These are phyloP conservation scores for Phlebopus sp. DNA, from an alignment of 1,284 basidiomycete species.

Conservation along the genomic window DNA sequence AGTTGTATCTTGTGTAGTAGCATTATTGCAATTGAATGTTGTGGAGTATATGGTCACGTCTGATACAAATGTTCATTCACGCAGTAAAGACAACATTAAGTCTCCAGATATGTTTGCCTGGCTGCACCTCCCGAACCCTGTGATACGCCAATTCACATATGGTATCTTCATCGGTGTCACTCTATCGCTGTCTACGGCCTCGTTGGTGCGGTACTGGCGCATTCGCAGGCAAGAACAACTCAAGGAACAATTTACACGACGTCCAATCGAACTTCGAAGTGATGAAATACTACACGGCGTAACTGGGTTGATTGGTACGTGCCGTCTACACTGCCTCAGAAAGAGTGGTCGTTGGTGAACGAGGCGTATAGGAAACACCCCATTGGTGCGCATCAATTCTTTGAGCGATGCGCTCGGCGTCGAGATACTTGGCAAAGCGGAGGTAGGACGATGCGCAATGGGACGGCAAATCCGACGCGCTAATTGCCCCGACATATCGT, in stretches of 20 bases:
- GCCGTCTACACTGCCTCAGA: too few species aligned
- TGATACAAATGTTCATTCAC: too few species aligned
- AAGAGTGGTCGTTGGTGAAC: not conserved
- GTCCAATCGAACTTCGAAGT: constrained; percentile 73
- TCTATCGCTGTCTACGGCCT: constrained; percentile 63
- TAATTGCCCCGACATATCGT: constrained; percentile 2
- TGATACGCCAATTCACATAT: constrained; percentile 51
- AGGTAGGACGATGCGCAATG: constrained; percentile 55
- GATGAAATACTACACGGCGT: constrained; percentile 77
- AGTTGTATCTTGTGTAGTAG: too few species aligned
- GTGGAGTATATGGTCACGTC: too few species aligned
- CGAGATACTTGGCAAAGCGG: constrained; percentile 95
- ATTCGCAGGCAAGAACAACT: constrained; percentile 39
- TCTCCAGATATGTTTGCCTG: constrained; percentile 26
- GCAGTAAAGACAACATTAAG: constrained; percentile 16
- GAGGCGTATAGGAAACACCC: constrained; percentile 79
- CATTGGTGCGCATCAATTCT: constrained; percentile 88
- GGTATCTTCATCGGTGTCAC: constrained; percentile 71
- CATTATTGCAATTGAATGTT: too few species aligned
- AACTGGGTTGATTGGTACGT: constrained; percentile 77
- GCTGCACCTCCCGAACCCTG: constrained; percentile 37
- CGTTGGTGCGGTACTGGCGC: constrained; percentile 47
- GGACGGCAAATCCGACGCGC: too few species aligned
- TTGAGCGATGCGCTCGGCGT: constrained; percentile 89
- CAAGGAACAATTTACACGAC: constrained; percentile 40